phyloP scores from a whole-genome alignment of 2,329 filamentous ascomycete species.

The Teratosphaeria viscida region DNA sequence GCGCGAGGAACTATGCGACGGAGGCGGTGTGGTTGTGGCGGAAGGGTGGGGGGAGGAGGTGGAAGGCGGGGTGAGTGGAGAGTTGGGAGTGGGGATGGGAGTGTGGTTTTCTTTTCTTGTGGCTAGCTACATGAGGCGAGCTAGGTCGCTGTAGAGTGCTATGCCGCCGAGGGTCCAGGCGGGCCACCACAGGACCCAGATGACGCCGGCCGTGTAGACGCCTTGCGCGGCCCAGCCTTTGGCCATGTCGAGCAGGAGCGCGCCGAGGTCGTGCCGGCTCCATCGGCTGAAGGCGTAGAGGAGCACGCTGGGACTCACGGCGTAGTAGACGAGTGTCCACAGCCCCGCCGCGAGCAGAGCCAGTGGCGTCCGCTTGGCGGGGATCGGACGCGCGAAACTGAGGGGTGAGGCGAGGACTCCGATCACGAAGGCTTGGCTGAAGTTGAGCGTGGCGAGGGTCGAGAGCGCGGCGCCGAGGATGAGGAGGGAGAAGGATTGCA shows the following conservation, averaged over 20 bases:
- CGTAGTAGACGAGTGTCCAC: constrained; percentile 7
- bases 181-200: constrained; percentile 26
- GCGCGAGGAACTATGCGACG: constrained; percentile 71
- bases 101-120: too few relatives aligned
- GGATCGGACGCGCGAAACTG: constrained; percentile 51
- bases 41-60: constrained; percentile 54
- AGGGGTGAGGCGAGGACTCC: constrained; percentile 70
- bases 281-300: constrained; percentile 12
- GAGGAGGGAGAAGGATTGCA: constrained; percentile 87
- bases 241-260: constrained; percentile 19
- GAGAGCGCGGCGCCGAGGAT: constrained; percentile 85
- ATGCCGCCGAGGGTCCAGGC: constrained; percentile 21
- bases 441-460: constrained; percentile 89
- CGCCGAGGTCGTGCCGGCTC: neutral
- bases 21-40: constrained; percentile 87
- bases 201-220: constrained; percentile 21
- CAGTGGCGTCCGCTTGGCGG: neutral
- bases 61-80: constrained; percentile 36
- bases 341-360: constrained; percentile 6
- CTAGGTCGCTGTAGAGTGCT: neutral
- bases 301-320: constrained; percentile 13
- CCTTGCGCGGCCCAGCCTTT: constrained; percentile 24
- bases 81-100: neutral
- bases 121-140: neutral
- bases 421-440: constrained; percentile 76